Conservation (phyloP, 345 rosid genomes). For the Camelina sativa region DNA sequence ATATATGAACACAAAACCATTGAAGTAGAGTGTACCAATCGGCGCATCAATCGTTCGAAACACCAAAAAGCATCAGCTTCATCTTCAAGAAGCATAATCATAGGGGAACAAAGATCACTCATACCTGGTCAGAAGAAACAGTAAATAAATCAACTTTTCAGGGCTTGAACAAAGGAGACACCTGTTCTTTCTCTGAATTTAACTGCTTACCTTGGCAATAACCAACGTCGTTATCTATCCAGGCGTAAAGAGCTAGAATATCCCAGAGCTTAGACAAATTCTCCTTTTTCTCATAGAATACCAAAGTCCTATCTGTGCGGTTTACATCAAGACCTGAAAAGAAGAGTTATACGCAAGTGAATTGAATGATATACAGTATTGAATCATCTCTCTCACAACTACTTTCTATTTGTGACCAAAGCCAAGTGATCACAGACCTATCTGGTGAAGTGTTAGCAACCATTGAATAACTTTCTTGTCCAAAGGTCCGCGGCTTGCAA, state of each 20-base stretch:
- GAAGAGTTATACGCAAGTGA: not conserved
- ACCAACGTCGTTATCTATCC: conserved; percentile 92
- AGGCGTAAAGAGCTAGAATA: conserved; percentile 90
- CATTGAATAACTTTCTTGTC: conserved; percentile 86
- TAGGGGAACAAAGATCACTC: conserved; percentile 99
- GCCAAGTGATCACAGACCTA: conserved; percentile 61
- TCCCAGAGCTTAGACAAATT: conserved; percentile 96
- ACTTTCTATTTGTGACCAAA: not conserved
- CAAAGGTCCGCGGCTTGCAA: conserved; percentile 57
- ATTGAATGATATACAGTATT: not conserved
- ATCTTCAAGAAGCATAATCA: conserved; percentile 90
- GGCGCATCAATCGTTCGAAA: conserved; percentile 93
- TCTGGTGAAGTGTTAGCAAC: conserved; percentile 91
- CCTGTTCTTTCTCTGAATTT: not conserved
- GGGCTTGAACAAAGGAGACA: not conserved
- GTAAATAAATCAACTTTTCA: not conserved
- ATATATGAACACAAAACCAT: conserved; percentile 8
- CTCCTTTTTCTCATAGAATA: conserved; percentile 88
- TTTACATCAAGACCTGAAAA: conserved; percentile 82
- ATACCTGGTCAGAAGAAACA: conserved; percentile 62
- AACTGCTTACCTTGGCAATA: conserved; percentile 84
- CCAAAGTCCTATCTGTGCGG: conserved; percentile 93
- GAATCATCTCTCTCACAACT: not conserved
- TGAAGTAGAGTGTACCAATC: conserved; percentile 69
- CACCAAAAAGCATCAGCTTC: conserved; percentile 99